Base-by-base conservation (phyloP, 192 early-diverging fungal species). In the Entomortierella chlamydospora region DNA sequence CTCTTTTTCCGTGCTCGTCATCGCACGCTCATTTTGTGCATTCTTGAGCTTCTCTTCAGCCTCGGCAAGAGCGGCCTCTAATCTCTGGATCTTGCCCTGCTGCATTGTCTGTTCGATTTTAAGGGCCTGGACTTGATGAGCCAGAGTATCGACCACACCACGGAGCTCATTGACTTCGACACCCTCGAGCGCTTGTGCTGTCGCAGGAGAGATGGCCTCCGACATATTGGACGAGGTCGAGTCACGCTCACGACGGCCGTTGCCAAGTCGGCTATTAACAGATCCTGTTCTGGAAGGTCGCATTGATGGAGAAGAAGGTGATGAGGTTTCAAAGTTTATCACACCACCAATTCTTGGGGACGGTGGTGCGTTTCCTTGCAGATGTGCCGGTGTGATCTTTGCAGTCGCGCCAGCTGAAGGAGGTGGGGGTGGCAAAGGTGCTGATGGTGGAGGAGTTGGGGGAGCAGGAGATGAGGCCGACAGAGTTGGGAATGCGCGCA, bases 51-150 rank as follows among this genome's bases (percentile, higher is more conserved):
- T 70, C 8, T 57, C 63, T 41, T 89, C 88, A 4, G 85, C 71
- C 28, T 84, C 82, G 5, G 81, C 77, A 3, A 89, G 61, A 7
- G 84, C 72, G 12, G 64, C 34, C 50, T 89, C 86, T 25, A 89
- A 62, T 17, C 72, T 57, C 17, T 74, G 59, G 17, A 81, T 59
- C 61, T 84, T 74, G 26, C 66, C 62, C 53, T 72, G 72, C 31
- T 81, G 69, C 57, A 78, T 58, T 28, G 66, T 65, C 18, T 84
- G 78, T 45, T 72, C 78, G 47, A 81, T 70, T 52, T 81, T 77
- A 29, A 71, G 57, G 7, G 70, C 73, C 28, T 81, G 72, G 2
- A 72, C 70, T 52, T 84, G 73, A 42, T 84, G 69, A 1, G 80
- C 74, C 10, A 78, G 45, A 2, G 74, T 78, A 1, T 78, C 74